phyloP scores from a whole-genome alignment of 2,329 filamentous ascomycete species.

The Alternaria arbusti region DNA sequence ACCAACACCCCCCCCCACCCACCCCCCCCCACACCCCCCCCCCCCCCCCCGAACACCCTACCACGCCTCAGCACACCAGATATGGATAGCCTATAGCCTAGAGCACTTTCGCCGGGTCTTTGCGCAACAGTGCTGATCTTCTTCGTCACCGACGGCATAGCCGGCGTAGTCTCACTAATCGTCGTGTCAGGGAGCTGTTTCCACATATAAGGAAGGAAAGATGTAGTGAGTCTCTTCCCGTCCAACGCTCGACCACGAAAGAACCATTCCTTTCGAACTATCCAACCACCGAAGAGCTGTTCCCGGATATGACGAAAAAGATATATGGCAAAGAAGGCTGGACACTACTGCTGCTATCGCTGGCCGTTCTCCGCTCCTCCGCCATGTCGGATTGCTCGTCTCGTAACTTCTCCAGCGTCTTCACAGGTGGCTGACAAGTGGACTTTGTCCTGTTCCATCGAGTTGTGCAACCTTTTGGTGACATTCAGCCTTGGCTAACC shows the following conservation, averaged over 20 bases:
- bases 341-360: not conserved
- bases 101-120: conserved; percentile 51
- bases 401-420: not conserved
- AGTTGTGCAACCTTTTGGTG: not conserved
- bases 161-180: conserved; percentile 93
- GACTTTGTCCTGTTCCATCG: not conserved
- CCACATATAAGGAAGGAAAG: not conserved
- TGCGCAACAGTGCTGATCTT: conserved; percentile 84
- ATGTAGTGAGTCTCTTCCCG: not conserved
- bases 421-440: not conserved
- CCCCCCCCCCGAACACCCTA: no score
- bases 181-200: conserved; percentile 70
- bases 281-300: not conserved
- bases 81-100: no score
- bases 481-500: not conserved
- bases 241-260: not conserved
- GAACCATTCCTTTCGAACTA: not conserved
- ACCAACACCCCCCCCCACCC: no score
- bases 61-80: no score
- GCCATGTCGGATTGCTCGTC: not conserved
- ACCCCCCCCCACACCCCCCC: no score
- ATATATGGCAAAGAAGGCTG: not conserved
- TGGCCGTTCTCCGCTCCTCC: not conserved
- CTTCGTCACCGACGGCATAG: conserved; percentile 91
- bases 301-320: not conserved